A percentile compares a stretch with the other conserved stretches of the same genome.
Conservation (phyloP, 2,329 filamentous ascomycete species). For the Lachnellula willkommii region DNA sequence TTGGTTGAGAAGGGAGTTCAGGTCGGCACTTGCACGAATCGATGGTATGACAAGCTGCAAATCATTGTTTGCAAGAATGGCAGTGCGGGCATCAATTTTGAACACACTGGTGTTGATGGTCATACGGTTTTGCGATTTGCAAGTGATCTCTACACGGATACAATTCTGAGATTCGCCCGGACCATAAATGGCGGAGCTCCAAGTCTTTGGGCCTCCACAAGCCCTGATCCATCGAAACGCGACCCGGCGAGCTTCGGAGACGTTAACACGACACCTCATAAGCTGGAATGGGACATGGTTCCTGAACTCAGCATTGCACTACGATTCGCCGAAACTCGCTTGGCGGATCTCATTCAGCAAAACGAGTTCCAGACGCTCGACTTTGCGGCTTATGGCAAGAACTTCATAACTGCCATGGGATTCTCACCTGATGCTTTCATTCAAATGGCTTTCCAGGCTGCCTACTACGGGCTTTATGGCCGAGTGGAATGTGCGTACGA, state of each 20-base stretch:
- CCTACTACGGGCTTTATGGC: constrained; percentile 95
- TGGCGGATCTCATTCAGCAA: constrained; percentile 92
- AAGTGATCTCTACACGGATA: constrained; percentile 95
- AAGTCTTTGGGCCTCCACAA: constrained; percentile 83
- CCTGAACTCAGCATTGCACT: constrained; percentile 87
- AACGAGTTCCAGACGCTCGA: constrained; percentile 94
- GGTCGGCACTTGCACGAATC: constrained; percentile 94
- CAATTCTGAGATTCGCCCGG: constrained; percentile 88
- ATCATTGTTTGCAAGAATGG: constrained; percentile 99
- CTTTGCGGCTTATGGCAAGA: constrained; percentile 86
- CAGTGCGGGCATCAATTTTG: constrained; percentile 97
- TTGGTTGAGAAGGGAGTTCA: constrained; percentile 90
- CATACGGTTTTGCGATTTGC: constrained; percentile 96
- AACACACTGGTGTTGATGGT: constrained; percentile 95
- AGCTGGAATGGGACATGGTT: constrained; percentile 95
- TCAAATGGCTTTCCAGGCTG: constrained; percentile 98
- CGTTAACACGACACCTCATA: constrained; percentile 88
- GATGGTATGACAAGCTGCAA: constrained; percentile 98
- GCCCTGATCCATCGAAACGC: constrained; percentile 87
- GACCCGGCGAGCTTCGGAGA: constrained; percentile 89
- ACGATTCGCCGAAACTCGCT: constrained; percentile 88
- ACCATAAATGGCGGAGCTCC: constrained; percentile 94
- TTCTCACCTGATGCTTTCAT: constrained; percentile 97
- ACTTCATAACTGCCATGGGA: constrained; percentile 94
- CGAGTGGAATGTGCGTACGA: constrained; percentile 94